Evolutionary conservation across 1,284 basidiomycete genomes (phyloP), one percentile per base, ranked within the genome.

Genomic region (Cutaneotrichosporon spelunceum): DNA sequence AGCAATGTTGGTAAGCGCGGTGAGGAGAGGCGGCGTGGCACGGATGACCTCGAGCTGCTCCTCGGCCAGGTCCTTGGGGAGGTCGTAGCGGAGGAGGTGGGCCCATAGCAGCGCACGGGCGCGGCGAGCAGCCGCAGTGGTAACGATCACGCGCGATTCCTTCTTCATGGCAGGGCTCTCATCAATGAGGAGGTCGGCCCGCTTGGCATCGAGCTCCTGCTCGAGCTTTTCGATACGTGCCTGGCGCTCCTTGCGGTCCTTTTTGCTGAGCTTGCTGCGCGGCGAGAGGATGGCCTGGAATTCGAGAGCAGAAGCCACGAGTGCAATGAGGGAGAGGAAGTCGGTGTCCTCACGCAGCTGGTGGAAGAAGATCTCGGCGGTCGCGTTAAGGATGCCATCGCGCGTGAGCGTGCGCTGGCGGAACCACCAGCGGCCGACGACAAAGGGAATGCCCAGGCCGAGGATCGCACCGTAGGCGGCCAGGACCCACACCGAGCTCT

Each of bases 401-500:
- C 97, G 96, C 30, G 96, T 99, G 76, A 87, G 88, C 66, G 87
- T 84, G 59, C 91, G 85, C 69, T 88, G 91, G 19, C 93, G 91
- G 75, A 98, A 99, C 96, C 96, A 99, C 96, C 96, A 99, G 58
- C 87, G 85, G 23, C 91, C 91, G 63, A 93, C 93, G n/a, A 94
- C 81, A 62, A 84, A 85, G 33, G 96, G 96, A 23, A 99, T 84
- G 3, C 87, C 84, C 53, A 89, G 86, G 60, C 94, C 96, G 63
- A 99, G 88, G 21, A 96, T 76, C 21, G 95, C 58, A 5, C 89
- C 95, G 73, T 99, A 99, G 10, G 86, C 81, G 29, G 87, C 90
- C 45, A 99, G 84, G 0, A 99, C 91, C 85, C 88, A 94, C 42
- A 91, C 85, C 66, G 89, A 93, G 81, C 98, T 96, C 72, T 91